Conservation (phyloP, 345 rosid species). For the Rubroshorea leprosula region DNA sequence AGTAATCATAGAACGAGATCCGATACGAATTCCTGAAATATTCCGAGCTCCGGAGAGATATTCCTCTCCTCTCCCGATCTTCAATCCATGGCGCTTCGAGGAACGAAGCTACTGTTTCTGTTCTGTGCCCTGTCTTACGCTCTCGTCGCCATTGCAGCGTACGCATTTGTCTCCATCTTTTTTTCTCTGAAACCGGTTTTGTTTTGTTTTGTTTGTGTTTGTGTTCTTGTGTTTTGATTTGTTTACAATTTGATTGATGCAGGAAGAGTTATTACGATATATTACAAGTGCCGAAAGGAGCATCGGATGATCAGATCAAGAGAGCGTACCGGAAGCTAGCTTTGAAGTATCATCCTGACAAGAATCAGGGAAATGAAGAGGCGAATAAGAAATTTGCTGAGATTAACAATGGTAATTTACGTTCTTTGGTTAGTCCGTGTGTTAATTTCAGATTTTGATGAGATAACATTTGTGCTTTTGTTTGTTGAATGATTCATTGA, state of each 20-base stretch:
- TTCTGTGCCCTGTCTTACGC: constrained; percentile 50
- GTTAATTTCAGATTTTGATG: background rate
- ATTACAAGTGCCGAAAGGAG: constrained; percentile 84
- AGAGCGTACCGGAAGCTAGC: constrained; percentile 97
- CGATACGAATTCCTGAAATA: background rate
- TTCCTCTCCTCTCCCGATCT: constrained; percentile 42
- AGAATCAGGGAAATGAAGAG: constrained; percentile 93
- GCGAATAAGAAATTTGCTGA: constrained; percentile 85
- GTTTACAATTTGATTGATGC: constrained; percentile 15
- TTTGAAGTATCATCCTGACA: constrained; percentile 96
- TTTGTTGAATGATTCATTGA: background rate
- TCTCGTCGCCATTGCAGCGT: constrained; percentile 53
- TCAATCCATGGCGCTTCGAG: constrained; percentile 49
- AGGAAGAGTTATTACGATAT: constrained; percentile 94
- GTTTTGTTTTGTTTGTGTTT: background rate
- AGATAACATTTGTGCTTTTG: background rate
- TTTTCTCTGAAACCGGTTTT: background rate
- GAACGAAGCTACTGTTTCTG: constrained; percentile 35
- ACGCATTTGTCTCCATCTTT: constrained; percentile 6
- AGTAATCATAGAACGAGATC: background rate
- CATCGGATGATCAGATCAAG: constrained; percentile 96
- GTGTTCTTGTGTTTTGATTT: background rate
- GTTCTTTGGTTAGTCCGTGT: background rate
- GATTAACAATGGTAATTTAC: constrained; percentile 67
- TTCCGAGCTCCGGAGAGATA: constrained; percentile 29